Conservation (phyloP, 2,329 filamentous ascomycete genomes). For the Scedosporium aurantiacum region DNA sequence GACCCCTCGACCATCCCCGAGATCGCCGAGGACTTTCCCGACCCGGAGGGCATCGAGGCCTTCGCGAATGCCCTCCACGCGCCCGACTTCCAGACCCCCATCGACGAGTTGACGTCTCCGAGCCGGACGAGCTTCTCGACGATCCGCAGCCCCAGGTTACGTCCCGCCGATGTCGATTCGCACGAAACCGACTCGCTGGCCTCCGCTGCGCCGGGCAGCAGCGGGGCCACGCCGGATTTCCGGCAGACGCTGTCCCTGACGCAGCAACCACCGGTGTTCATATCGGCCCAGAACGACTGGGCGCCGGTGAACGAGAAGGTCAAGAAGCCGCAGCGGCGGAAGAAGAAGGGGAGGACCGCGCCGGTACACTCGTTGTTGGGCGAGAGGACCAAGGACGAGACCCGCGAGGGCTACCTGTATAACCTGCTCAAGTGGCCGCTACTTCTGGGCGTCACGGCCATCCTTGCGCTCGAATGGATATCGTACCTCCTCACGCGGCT, state of each 20-base stretch:
- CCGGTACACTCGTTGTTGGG: conserved; percentile 26
- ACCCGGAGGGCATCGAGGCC: conserved; percentile 58
- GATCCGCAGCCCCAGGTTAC: conserved; percentile 6
- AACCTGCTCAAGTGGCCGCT: conserved; percentile 85
- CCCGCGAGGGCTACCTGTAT: conserved; percentile 86
- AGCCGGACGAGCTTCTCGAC: conserved; percentile 24
- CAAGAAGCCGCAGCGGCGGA: conserved; percentile 18
- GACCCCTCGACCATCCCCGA: conserved; percentile 67
- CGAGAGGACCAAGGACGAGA: conserved; percentile 72
- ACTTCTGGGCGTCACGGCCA: conserved; percentile 44
- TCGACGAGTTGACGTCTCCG: conserved; percentile 39
- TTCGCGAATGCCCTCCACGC: conserved; percentile 77
- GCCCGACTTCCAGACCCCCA: conserved; percentile 60
- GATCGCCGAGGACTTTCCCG: conserved; percentile 65
- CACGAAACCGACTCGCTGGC: conserved; percentile 26
- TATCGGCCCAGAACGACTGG: conserved; percentile 94
- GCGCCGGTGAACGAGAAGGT: conserved; percentile 71
- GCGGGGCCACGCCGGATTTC: conserved; percentile 24
- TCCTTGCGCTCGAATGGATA: conserved; percentile 19
- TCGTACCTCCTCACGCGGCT: conserved; percentile 71
- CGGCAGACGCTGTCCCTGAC: conserved; percentile 26
- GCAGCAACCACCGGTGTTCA: conserved; percentile 43
- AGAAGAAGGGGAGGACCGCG: conserved; percentile 21
- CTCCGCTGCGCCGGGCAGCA: conserved; percentile 13
- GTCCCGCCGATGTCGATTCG: conserved; percentile 15